Evolutionary conservation across 805 yeast species (phyloP).

Genomic region (Lipomyces japonicus): DNA sequence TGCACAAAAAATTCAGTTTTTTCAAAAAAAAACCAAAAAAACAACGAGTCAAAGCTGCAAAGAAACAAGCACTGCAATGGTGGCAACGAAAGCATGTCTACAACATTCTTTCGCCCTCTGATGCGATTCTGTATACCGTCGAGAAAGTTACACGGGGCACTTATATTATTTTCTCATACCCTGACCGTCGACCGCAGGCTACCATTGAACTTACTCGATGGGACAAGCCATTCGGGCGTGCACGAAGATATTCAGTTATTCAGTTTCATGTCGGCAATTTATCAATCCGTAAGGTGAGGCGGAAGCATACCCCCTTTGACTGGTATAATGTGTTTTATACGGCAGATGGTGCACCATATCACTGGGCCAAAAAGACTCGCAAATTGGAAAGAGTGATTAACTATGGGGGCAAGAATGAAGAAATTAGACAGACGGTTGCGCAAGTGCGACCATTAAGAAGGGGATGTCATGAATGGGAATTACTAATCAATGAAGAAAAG

Average conservation of each 20-base stretch:
- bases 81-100: slow-evolving; percentile 25
- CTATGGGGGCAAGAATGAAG: slow-evolving; percentile 57
- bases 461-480: slow-evolving; percentile 57
- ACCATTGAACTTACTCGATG: slow-evolving; percentile 15
- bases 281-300: slow-evolving; percentile 15
- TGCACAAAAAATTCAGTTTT: no score
- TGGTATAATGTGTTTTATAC: slow-evolving; percentile 48
- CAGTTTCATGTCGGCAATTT: neutral
- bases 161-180: slow-evolving; percentile 20
- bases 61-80: no score
- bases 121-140: slow-evolving; percentile 16
- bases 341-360: slow-evolving; percentile 52
- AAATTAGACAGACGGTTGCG: slow-evolving; percentile 52
- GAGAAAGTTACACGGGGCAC: slow-evolving; percentile 15
- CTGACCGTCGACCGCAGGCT: slow-evolving; percentile 18
- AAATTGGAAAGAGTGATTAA: slow-evolving; percentile 51
- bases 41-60: no score
- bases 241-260: slow-evolving; percentile 1
- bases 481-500: slow-evolving; percentile 47
- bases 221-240: neutral
- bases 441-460: slow-evolving; percentile 55
- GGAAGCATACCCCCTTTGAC: slow-evolving; percentile 35
- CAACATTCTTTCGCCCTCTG: slow-evolving; percentile 7
- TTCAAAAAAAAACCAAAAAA: neutral
- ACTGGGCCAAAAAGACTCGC: slow-evolving; percentile 54